phyloP scores from a whole-genome alignment of 495 filamentous ascomycete species.

The Cercophora sp. region DNA sequence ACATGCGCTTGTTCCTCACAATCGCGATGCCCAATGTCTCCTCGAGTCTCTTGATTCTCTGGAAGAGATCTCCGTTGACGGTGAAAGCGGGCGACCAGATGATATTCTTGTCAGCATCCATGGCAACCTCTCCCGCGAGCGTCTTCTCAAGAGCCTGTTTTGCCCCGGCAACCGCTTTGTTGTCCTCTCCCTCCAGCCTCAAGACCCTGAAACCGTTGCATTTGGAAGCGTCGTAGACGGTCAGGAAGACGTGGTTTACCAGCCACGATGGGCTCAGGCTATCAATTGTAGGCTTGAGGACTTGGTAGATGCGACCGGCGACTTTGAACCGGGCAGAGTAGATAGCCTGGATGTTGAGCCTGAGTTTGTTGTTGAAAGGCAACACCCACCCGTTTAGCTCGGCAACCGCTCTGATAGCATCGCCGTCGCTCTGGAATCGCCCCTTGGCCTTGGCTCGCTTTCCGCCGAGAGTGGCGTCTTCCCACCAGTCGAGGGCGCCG shows the following conservation, averaged over 20 bases:
- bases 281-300: constrained; percentile 31
- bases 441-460: constrained; percentile 32
- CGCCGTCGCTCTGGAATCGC: constrained; percentile 25
- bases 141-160: constrained; percentile 34
- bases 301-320: constrained; percentile 30
- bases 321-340: constrained; percentile 37
- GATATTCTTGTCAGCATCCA: constrained; percentile 7
- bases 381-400: constrained; percentile 20
- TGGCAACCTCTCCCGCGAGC: constrained; percentile 18
- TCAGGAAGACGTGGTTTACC: constrained; percentile 24
- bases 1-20: constrained; percentile 26
- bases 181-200: constrained; percentile 40
- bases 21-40: constrained; percentile 26
- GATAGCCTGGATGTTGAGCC: constrained; percentile 29
- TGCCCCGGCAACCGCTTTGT: constrained; percentile 31
- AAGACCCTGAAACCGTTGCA: constrained; percentile 22
- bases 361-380: constrained; percentile 19
- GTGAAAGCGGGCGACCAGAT: constrained; percentile 29
- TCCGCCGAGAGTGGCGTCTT: constrained; percentile 12
- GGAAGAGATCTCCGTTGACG: constrained; percentile 12
- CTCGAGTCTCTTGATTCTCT: constrained; percentile 18
- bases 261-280: constrained; percentile 25
- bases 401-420: constrained; percentile 29
- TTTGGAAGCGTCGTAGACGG: constrained; percentile 21
- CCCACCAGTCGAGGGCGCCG: constrained; percentile 34